phyloP scores from a whole-genome alignment of 331 rosid genomes.

The Malus hybrid region DNA sequence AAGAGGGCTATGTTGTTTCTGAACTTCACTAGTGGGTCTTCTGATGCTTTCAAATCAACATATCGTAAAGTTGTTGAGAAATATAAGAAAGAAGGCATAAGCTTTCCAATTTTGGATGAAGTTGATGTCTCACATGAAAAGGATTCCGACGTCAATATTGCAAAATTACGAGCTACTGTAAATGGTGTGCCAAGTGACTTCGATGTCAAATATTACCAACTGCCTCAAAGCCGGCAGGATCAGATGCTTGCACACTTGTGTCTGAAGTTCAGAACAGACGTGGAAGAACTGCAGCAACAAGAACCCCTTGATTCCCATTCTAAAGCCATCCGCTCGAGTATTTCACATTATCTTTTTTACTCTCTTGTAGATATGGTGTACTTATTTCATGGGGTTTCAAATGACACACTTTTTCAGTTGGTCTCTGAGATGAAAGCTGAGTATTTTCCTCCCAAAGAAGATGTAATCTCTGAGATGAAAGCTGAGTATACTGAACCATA shows the following conservation, averaged over 20 bases:
- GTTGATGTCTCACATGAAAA: slow-evolving; percentile 60
- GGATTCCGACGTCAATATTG: slow-evolving; percentile 51
- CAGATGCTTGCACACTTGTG: no score
- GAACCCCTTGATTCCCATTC: slow-evolving; percentile 40
- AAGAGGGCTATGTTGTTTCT: slow-evolving; percentile 86
- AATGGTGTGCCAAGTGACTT: slow-evolving; percentile 60
- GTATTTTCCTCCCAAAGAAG: slow-evolving; percentile 96
- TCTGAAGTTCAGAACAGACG: no score
- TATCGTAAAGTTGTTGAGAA: slow-evolving; percentile 66
- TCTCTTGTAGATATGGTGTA: slow-evolving; percentile 36
- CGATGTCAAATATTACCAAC: slow-evolving; percentile 50
- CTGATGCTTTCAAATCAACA: slow-evolving; percentile 52
- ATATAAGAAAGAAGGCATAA: slow-evolving; percentile 41
- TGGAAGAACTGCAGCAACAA: no score
- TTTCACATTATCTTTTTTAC: slow-evolving; percentile 81
- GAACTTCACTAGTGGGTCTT: slow-evolving; percentile 43
- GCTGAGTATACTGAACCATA: slow-evolving; percentile 57
- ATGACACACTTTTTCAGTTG: no score
- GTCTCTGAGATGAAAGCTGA: neutral
- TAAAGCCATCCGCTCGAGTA: slow-evolving; percentile 88
- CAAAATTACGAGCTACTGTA: slow-evolving; percentile 74
- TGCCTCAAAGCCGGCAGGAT: no score
- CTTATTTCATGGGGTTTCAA: no score
- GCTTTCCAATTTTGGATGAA: slow-evolving; percentile 82
- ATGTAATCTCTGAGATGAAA: slow-evolving; percentile 35